Percentiles rank a stretch among this genome's conserved stretches.
Evolutionary conservation across 352 stramenopile genomes (phyloP).

Genomic region (Phytophthora hybrid): DNA sequence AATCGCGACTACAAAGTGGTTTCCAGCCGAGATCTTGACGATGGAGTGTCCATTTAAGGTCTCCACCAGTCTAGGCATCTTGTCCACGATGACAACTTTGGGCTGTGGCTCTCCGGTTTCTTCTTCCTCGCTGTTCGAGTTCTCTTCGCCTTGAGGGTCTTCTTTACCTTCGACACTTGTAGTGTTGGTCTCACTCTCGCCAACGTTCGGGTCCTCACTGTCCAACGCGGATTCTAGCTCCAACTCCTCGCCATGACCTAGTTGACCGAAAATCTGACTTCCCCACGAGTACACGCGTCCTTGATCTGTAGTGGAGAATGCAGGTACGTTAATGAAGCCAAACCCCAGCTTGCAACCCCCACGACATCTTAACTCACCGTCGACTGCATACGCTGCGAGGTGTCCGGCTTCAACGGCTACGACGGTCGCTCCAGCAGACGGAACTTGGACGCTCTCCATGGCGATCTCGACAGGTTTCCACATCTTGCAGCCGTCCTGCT

Average conservation of each 20-base stretch:
- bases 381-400: slow-evolving; percentile 64
- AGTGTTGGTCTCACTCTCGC: neutral
- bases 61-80: slow-evolving; percentile 26
- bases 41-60: slow-evolving; percentile 33
- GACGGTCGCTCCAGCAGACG: slow-evolving; percentile 23
- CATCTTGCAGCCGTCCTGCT: slow-evolving; percentile 67
- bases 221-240: slow-evolving; percentile 5
- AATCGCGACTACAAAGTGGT: slow-evolving; percentile 70
- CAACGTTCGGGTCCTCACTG: neutral
- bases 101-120: slow-evolving; percentile 1
- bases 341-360: neutral
- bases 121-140: neutral
- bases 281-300: slow-evolving; percentile 72
- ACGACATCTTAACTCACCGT: slow-evolving; percentile 38
- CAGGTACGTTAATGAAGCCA: neutral
- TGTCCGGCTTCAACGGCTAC: slow-evolving; percentile 58
- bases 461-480: slow-evolving; percentile 51
- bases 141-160: neutral
- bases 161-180: neutral
- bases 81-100: slow-evolving; percentile 37
- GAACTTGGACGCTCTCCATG: slow-evolving; percentile 18
- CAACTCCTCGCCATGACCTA: slow-evolving; percentile 51
- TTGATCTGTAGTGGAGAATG: slow-evolving; percentile 32
- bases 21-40: slow-evolving; percentile 60
- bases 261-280: slow-evolving; percentile 56